Evolutionary conservation across 108 stramenopile genomes (phyloP), one percentile per base, ranked within the genome.

Genomic region (Pseudonitzschia delicatissima): DNA sequence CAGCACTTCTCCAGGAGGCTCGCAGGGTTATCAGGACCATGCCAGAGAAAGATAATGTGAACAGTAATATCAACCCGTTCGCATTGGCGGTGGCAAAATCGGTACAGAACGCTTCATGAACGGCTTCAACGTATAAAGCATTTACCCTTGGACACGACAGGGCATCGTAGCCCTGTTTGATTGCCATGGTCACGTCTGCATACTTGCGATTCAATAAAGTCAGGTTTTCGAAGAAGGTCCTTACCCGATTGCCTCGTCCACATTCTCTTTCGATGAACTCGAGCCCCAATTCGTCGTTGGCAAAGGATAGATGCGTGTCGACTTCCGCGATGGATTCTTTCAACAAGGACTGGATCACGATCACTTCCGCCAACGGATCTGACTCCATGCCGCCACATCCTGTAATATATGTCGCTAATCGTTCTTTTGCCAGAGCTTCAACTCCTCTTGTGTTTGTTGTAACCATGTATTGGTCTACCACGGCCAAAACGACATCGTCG

Each of bases 71-170:
- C 34, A 62, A 66, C 5, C 58, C 66, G 36, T 27, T 34, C 17
- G 59, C 59, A n/a, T 29, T 47, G 20, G 52, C 66, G 1, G 48
- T 25, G 5, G 73, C 73, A 36, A 62, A 33, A 29, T 74, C 65
- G 5, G 63, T 51, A 47, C 73, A 74, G 8, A 66, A 26, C 15
- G 59, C 37, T 1, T 67, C 60, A 33, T 74, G 65, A n/a, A 74
- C 36, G 12, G 47, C 59, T n/a, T 51, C 49, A 6, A 62, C 59
- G 35, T 74, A 74, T 12, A 74, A 9, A 23, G 66, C 27, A 42
- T 74, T 48, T 21, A 74, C 23, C 8, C 44, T 35, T 15, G 40
- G 52, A 32, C 73, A 74, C n/a, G 66, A 34, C 0, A 66, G 12
- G 7, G 50, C 66, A 2, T 51, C 51, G 1, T 36, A 20, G 0